phyloP scores from a whole-genome alignment of 2,329 filamentous ascomycete species.

The Huntiella savannae region DNA sequence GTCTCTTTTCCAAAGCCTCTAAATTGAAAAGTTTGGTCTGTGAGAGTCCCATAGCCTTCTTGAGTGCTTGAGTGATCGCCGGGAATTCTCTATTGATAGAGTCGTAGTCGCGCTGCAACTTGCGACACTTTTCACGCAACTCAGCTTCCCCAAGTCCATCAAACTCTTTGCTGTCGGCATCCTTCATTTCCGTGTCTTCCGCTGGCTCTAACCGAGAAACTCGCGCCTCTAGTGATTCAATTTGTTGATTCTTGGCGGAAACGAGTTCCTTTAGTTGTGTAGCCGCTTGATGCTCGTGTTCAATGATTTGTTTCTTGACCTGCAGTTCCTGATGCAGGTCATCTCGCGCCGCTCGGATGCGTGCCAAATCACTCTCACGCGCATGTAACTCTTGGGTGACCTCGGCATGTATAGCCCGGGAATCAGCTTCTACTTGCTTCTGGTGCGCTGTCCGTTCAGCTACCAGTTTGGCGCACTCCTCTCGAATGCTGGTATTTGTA shows the following conservation, averaged over 20 bases:
- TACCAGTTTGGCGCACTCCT: constrained; percentile 70
- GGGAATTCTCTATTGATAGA: constrained; percentile 75
- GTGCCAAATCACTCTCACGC: constrained; percentile 66
- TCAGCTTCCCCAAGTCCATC: constrained; percentile 49
- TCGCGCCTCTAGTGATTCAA: constrained; percentile 65
- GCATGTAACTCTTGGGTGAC: constrained; percentile 65
- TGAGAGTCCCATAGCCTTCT: constrained; percentile 67
- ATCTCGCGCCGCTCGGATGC: constrained; percentile 68
- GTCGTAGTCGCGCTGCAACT: constrained; percentile 60
- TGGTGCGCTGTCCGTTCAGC: constrained; percentile 71
- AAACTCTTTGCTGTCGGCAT: constrained; percentile 20
- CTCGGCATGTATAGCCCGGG: constrained; percentile 51
- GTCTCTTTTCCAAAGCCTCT: constrained; percentile 55
- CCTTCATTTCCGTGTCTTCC: constrained; percentile 27
- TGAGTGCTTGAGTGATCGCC: constrained; percentile 79
- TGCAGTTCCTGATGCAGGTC: constrained; percentile 67
- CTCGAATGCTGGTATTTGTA: constrained; percentile 63
- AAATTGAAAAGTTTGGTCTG: constrained; percentile 75
- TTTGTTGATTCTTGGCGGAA: constrained; percentile 60
- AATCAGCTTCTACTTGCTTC: constrained; percentile 63
- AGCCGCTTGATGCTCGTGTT: constrained; percentile 50
- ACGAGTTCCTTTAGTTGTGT: constrained; percentile 66
- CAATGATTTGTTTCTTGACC: constrained; percentile 60
- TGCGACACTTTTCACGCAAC: constrained; percentile 52
- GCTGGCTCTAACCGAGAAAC: constrained; percentile 46